These are phyloP conservation scores for Sporothrix inflata DNA, from an alignment of 2,329 filamentous ascomycete genomes.

Conservation along the genomic window DNA sequence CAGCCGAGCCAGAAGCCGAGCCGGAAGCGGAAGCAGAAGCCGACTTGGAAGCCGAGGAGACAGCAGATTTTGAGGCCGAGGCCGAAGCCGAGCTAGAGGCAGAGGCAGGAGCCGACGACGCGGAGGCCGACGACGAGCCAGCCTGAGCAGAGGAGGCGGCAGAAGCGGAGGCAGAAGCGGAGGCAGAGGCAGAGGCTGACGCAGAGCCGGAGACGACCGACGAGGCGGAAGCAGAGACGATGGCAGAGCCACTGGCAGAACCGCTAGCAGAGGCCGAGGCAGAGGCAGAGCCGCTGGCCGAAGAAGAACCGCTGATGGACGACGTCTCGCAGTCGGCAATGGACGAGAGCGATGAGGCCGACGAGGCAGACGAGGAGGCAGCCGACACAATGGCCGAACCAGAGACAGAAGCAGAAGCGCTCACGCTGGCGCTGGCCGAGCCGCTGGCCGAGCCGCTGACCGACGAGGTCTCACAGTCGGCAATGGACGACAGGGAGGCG, in stretches of 20 bases:
- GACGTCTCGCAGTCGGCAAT: slow-evolving; percentile 11
- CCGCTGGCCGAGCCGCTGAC: background rate
- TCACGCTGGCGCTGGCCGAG: background rate
- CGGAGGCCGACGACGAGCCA: background rate
- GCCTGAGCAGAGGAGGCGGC: background rate
- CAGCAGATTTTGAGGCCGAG: background rate
- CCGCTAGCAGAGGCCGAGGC: background rate
- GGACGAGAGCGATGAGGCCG: background rate
- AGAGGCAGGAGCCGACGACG: background rate
- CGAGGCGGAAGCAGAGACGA: background rate
- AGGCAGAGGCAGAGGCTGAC: background rate
- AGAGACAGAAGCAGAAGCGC: background rate
- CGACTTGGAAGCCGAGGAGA: background rate
- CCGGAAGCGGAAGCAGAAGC: background rate
- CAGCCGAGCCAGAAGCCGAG: background rate
- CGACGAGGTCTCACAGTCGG: background rate
- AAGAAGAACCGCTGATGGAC: background rate
- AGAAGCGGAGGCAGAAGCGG: background rate
- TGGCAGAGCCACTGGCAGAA: background rate
- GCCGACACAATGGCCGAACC: no score
- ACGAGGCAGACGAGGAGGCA: background rate
- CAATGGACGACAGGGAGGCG: background rate
- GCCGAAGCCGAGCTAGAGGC: background rate
- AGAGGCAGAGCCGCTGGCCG: background rate
- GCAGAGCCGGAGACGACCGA: background rate